phyloP scores from a whole-genome alignment of 208 protist species.

The Lotmaria passim region DNA sequence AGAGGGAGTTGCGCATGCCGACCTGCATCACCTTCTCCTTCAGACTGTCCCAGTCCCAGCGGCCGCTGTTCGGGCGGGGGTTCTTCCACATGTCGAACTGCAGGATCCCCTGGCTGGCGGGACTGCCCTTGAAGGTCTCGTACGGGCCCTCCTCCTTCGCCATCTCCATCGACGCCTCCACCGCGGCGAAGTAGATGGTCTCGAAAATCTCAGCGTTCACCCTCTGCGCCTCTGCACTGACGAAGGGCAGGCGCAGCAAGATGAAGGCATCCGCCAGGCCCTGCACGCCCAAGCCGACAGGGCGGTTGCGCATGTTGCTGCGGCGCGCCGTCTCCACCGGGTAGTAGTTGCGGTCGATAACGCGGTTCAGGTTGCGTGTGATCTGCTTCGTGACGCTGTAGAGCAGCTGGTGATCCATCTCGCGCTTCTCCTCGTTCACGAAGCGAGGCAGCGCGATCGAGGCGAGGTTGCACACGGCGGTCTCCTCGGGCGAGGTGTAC shows the following conservation, averaged over 20 bases:
- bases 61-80: constrained; percentile 67
- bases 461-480: constrained; percentile 99
- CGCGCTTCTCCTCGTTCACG: constrained; percentile 72
- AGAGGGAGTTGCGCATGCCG: constrained; percentile 98
- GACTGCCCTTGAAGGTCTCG: constrained; percentile 94
- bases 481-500: constrained; percentile 97
- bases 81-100: constrained; percentile 98
- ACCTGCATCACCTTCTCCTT: constrained; percentile 85
- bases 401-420: constrained; percentile 92
- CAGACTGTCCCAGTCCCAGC: constrained; percentile 97
- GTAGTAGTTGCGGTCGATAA: constrained; percentile 99
- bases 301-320: constrained; percentile 98
- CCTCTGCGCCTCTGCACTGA: constrained; percentile 83
- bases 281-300: constrained; percentile 99
- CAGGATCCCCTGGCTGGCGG: constrained; percentile 96
- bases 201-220: constrained; percentile 99
- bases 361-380: constrained; percentile 97
- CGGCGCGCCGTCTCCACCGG: constrained; percentile 94
- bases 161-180: constrained; percentile 92
- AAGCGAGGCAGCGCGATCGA: constrained; percentile 98
- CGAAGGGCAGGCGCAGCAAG: constrained; percentile 95
- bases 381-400: constrained; percentile 93
- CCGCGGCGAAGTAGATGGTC: constrained; percentile 98
- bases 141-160: constrained; percentile 95
- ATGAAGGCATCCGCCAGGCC: constrained; percentile 99